phyloP scores from a whole-genome alignment of 306 rosid genomes.

The Sicyos edulis region DNA sequence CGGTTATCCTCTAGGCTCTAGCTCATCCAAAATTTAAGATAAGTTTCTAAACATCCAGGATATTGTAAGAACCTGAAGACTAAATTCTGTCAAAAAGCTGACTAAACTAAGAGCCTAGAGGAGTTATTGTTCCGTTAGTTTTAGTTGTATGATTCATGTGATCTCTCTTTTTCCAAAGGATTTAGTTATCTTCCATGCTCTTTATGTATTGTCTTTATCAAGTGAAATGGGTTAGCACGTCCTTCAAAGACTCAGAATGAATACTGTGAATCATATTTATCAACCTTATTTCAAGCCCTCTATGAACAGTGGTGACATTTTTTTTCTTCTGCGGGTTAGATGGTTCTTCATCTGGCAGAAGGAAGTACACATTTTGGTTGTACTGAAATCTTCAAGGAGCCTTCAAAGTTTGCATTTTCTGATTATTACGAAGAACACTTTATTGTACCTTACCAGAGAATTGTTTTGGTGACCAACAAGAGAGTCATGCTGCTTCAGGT shows the following conservation, averaged over 20 bases:
- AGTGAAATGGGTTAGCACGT: not conserved
- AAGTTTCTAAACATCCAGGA: conserved; percentile 1
- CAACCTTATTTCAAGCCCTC: conserved; percentile 10
- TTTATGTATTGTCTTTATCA: not conserved
- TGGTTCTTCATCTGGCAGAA: conserved; percentile 92
- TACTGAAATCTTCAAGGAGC: conserved; percentile 91
- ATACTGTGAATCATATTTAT: not conserved
- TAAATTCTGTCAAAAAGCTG: not conserved
- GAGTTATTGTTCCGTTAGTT: not conserved
- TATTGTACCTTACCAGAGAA: conserved; percentile 61
- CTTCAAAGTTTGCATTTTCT: conserved; percentile 87
- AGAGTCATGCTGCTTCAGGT: conserved; percentile 91
- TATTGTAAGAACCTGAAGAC: not conserved
- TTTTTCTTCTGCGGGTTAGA: conserved; percentile 33
- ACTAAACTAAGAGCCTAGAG: not conserved
- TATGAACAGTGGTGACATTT: not conserved
- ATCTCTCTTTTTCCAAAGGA: not conserved
- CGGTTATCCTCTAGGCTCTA: too few relatives aligned
- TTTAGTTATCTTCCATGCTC: not conserved
- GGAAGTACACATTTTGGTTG: conserved; percentile 87
- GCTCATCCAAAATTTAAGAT: not conserved
- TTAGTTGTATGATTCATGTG: not conserved
- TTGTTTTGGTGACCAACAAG: conserved; percentile 84
- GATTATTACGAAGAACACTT: conserved; percentile 86
- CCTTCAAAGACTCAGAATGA: not conserved